Conservation (phyloP, 2,329 filamentous ascomycete species). For the Penicillium nordicum region DNA sequence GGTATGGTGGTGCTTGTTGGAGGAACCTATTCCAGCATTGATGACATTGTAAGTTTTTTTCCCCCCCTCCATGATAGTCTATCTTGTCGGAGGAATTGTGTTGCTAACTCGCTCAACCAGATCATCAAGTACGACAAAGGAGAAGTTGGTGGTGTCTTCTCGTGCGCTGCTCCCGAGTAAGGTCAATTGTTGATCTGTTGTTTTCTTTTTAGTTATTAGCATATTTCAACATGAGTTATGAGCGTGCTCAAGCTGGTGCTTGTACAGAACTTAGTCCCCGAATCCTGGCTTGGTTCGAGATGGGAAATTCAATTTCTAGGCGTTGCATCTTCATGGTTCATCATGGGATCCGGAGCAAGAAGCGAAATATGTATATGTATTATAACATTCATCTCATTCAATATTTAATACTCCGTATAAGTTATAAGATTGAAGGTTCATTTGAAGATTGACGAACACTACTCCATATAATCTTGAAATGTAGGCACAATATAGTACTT, state of each 20-base stretch:
- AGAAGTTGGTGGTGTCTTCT: slow-evolving; percentile 65
- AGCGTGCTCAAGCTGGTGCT: slow-evolving; percentile 8
- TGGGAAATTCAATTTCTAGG: not conserved
- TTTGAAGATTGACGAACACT: not conserved
- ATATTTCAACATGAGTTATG: not conserved
- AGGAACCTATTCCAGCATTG: slow-evolving; percentile 68
- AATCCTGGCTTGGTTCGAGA: slow-evolving; percentile 5
- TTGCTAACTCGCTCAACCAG: slow-evolving; percentile 13
- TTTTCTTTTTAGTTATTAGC: not conserved
- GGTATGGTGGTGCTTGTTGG: slow-evolving; percentile 71
- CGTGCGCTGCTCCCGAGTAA: slow-evolving; percentile 50
- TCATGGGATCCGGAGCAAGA: not conserved
- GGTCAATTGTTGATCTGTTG: not conserved
- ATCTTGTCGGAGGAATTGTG: not conserved
- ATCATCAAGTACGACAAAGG: slow-evolving; percentile 64
- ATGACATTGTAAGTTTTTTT: slow-evolving; percentile 31
- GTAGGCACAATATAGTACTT: too few relatives aligned
- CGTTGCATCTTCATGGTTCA: slow-evolving; percentile 5
- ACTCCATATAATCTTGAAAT: not conserved
- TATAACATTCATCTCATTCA: not conserved
- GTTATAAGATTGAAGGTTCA: not conserved
- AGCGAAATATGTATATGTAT: slow-evolving; percentile 7
- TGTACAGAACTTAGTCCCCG: not conserved
- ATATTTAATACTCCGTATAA: not conserved
- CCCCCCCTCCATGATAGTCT: not conserved